Evolutionary conservation across 352 stramenopile genomes (phyloP), one percentile per base, ranked within the genome.

Genomic region (Globisporangium paddicum): DNA sequence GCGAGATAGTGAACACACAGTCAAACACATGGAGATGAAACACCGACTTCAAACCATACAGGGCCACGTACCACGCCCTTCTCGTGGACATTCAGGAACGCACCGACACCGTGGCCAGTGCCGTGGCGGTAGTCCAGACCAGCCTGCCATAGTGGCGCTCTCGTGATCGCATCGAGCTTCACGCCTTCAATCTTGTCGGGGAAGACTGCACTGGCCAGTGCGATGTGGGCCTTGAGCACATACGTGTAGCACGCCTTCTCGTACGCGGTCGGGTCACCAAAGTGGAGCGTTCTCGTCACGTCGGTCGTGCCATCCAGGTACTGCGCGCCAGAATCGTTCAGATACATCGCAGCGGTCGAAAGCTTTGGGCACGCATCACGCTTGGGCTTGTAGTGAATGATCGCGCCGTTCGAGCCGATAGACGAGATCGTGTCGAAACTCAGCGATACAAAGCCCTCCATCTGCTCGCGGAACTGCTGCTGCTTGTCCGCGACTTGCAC

Each of bases 251-350:
- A 93, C 48, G 97, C 77, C 60, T 89, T 97, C 68, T 98, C 96
- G 58, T 98, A 88, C 19, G 82, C 72, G 16, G 89, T 96, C 9
- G 96, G 89, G 16, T 83, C 60, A 25, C 96, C 97, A 77, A 99
- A 99, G 71, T 99, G 95, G 68, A 99, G 89, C 18, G 98, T 99
- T 49, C 98, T 86, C 5, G 98, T 99, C 18, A 99, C 97, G 75
- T 99, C 98, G 0, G 98, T 99, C 32, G 98, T 99, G 26, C 98
- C 97, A 65, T 98, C 97, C 34, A 89, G 68, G 68, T 99, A 99
- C 75, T 99, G 98, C 32, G 92, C 97, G 19, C 98, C 98, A 18
- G 96, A 99, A 84, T 99, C 98, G 63, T 99, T 97, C 62, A 99
- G 67, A 65, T 99, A 98, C 66, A 98, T 95, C n/a, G 80, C 89